Base-by-base conservation (phyloP, 1,284 basidiomycete genomes). In the Ustilago curta region DNA sequence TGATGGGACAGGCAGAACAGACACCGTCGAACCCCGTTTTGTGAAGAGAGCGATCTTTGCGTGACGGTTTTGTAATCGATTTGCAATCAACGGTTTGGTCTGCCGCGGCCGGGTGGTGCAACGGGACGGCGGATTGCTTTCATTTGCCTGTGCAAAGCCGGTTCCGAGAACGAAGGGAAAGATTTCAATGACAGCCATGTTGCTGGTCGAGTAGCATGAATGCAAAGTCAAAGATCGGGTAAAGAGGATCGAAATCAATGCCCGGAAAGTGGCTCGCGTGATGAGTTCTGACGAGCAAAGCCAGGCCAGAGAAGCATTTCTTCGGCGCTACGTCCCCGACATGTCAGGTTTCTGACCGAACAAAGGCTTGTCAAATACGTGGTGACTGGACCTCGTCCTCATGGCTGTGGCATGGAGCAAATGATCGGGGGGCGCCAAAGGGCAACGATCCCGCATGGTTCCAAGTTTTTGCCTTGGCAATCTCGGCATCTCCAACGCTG, bases 401-500 rank as follows among this genome's bases (percentile, higher is more conserved):
- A 23, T 45, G 43, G 43, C 8, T 7, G 43, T 18, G 9, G 35
- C 35, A 37, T 37, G 31, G 11, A 32, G 31, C 35, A 12, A 37
- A 32, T 16, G 35, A 37, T 37, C 35, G 35, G 35, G 35, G 8
- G 31, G 31, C 31, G 8, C 29, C 8, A 16, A 37, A 37, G 35
- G 35, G 45, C 27, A 16, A 45, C 27, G 27, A 23, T 29, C 3
- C 25, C 45, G 45, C 45, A 47, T 47, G 45, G 27, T 9, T 27
- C 18, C 3, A 3, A 6, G n/a, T n/a, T n/a, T 19, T 42, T 21
- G 4, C 4, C n/a, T 31, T 55, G 4, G 9, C 7, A 37, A 37
- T 37, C 39, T 61, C 65, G 59, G 65, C 65, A 68, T 54, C 55
- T 61, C 44, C 9, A 52, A 14, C 47, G 35, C 35, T 68, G 59